These are phyloP conservation scores for Pythium aquatile DNA, from an alignment of 352 stramenopile species.

Conservation along the genomic window DNA sequence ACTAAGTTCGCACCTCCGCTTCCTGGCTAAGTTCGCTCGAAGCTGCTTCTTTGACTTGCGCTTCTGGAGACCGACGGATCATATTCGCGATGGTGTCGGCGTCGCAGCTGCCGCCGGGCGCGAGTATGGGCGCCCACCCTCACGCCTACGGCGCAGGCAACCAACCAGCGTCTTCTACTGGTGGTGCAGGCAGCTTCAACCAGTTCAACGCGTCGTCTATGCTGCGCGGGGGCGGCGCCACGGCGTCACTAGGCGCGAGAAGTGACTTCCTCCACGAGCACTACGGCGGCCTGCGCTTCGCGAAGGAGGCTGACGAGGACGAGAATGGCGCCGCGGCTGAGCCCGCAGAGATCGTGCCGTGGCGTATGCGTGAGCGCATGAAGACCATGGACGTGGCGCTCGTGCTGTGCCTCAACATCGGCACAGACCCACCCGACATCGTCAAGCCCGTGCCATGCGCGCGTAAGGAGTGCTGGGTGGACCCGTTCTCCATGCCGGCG, in stretches of 20 bases:
- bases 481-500: constrained; percentile 92
- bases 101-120: constrained; percentile 14
- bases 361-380: constrained; percentile 87
- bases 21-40: constrained; percentile 7
- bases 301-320: constrained; percentile 40
- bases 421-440: constrained; percentile 97
- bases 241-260: neutral
- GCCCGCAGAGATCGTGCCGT: constrained; percentile 61
- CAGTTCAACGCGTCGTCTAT: constrained; percentile 14
- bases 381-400: constrained; percentile 94
- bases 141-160: neutral
- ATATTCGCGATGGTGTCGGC: constrained; percentile 17
- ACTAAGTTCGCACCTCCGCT: constrained; percentile 6
- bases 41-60: constrained; percentile 10
- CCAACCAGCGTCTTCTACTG: neutral
- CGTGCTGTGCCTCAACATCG: constrained; percentile 97
- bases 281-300: constrained; percentile 64
- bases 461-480: constrained; percentile 98
- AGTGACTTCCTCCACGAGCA: constrained; percentile 28
- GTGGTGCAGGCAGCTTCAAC: constrained; percentile 2
- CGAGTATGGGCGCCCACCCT: neutral
- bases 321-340: constrained; percentile 23
- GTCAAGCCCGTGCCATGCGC: constrained; percentile 95
- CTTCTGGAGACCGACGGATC: constrained; percentile 3
- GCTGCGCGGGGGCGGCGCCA: neutral